Conservation (phyloP, 768 basidiomycete genomes). For the Tulasnella sp. region DNA sequence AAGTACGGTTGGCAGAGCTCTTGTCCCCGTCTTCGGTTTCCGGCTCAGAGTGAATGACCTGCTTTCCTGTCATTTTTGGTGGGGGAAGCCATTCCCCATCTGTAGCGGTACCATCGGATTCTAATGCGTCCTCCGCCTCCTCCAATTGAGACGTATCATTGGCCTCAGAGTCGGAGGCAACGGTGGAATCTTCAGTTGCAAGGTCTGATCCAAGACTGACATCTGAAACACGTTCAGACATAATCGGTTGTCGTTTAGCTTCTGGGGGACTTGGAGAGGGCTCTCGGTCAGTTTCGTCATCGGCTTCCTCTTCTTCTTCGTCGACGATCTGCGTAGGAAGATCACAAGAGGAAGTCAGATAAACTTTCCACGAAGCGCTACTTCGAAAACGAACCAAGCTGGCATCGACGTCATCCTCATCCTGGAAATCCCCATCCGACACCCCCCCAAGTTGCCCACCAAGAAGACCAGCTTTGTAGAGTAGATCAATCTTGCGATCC, state of each 20-base stretch:
- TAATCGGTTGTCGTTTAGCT: not conserved
- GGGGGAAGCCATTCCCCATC: conserved; percentile 15
- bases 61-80: not conserved
- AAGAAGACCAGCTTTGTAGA: conserved; percentile 75
- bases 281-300: not conserved
- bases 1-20: not conserved
- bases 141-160: not conserved
- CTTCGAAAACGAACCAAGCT: conserved; percentile 7
- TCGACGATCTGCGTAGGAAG: not conserved
- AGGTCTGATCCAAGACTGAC: not conserved
- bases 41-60: not conserved
- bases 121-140: not conserved
- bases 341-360: not conserved
- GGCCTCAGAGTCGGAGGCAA: not conserved
- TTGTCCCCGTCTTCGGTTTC: not conserved
- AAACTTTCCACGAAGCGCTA: not conserved
- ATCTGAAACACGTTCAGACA: not conserved
- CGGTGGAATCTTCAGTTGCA: not conserved
- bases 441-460: not conserved
- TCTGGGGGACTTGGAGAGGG: not conserved
- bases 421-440: not conserved
- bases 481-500: conserved; percentile 93
- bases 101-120: conserved; percentile 5
- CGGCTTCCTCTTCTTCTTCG: conserved; percentile 4
- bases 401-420: conserved; percentile 21